These are phyloP conservation scores for Rhododendron griersonianum DNA, from an alignment of 148 eudicot species.

Conservation along the genomic window DNA sequence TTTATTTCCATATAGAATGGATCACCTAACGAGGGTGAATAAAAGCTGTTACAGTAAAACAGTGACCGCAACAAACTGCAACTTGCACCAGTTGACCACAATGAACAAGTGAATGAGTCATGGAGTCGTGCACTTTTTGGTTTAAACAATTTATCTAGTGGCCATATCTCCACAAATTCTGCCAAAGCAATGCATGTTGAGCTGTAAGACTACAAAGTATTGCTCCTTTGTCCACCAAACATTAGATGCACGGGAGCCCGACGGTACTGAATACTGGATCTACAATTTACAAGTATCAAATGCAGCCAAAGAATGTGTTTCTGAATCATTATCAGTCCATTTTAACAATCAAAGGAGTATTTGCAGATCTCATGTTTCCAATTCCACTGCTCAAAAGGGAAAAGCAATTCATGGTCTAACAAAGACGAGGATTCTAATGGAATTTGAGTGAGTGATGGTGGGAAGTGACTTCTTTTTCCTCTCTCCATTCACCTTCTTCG, in stretches of 20 bases:
- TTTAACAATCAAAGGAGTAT: background rate
- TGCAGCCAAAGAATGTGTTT: background rate
- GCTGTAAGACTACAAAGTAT: background rate
- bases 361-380: background rate
- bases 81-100: background rate
- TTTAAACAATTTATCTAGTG: background rate
- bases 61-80: background rate
- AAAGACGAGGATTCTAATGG: background rate
- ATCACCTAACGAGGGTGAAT: background rate
- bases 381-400: background rate
- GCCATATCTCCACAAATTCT: background rate
- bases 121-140: background rate
- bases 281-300: background rate
- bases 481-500: background rate
- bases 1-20: background rate
- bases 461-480: background rate
- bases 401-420: background rate
- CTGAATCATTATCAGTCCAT: background rate
- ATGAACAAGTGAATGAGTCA: background rate
- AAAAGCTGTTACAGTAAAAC: background rate
- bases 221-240: background rate
- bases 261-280: background rate
- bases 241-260: background rate
- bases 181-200: background rate
- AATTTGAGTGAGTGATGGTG: background rate